A percentile compares a stretch with the other conserved stretches of the same genome.
Evolutionary conservation across 495 filamentous ascomycete genomes (phyloP).

Genomic region (Neurospora sp.): DNA sequence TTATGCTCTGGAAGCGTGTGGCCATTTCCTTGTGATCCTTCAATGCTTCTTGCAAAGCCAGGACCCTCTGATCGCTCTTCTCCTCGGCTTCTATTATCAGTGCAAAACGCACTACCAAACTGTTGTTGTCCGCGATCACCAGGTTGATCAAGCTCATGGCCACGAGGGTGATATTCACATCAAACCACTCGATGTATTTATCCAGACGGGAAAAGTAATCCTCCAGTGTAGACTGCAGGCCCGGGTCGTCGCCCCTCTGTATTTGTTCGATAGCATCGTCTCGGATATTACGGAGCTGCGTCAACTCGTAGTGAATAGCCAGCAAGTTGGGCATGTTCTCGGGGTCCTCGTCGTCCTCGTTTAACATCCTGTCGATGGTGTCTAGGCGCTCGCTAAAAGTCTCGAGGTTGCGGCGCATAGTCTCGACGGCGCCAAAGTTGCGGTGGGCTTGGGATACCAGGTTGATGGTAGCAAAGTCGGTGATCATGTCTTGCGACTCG

Average conservation of each 20-base stretch:
- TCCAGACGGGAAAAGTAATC: constrained; percentile 86
- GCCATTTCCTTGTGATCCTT: constrained; percentile 92
- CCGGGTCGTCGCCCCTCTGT: constrained; percentile 56
- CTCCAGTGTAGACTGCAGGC: constrained; percentile 66
- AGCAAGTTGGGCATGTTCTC: constrained; percentile 91
- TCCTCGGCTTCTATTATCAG: constrained; percentile 92
- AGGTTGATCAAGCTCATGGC: constrained; percentile 84
- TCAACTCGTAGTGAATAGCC: constrained; percentile 80
- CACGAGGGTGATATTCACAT: constrained; percentile 82
- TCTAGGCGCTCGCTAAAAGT: constrained; percentile 68
- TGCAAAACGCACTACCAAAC: constrained; percentile 82
- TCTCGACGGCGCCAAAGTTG: constrained; percentile 84
- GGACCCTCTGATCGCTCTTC: constrained; percentile 82
- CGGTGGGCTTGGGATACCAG: constrained; percentile 84
- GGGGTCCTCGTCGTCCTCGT: constrained; percentile 68
- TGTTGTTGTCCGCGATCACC: constrained; percentile 71
- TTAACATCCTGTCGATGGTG: constrained; percentile 62
- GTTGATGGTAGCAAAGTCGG: constrained; percentile 95
- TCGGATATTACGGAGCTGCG: constrained; percentile 79
- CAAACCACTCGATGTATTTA: constrained; percentile 81
- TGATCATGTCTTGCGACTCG: constrained; percentile 90
- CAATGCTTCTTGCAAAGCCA: constrained; percentile 85
- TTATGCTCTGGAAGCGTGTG: constrained; percentile 86
- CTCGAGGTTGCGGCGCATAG: constrained; percentile 83
- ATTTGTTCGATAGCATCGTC: constrained; percentile 97